Evolutionary conservation across 129 eudicot species (phyloP).

Genomic region (Pittosporum tobira): DNA sequence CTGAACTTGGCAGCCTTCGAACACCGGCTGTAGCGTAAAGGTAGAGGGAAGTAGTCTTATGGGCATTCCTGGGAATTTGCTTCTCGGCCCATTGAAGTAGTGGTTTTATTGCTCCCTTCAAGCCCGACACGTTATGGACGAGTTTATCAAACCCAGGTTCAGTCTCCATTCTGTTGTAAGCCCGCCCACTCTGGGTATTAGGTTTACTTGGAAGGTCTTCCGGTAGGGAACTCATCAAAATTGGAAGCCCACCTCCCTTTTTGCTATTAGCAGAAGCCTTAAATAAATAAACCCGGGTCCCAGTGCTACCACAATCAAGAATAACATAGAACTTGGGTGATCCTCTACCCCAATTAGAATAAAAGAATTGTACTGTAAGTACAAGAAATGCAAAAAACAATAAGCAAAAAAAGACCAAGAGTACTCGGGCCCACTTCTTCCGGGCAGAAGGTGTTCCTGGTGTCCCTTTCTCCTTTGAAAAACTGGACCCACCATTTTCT

Average conservation of each 20-base stretch:
- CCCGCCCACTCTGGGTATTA: constrained; percentile 56
- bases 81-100: constrained; percentile 82
- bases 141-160: constrained; percentile 92
- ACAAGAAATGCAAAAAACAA: constrained; percentile 41
- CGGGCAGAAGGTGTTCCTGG: constrained; percentile 29
- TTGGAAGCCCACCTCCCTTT: constrained; percentile 60
- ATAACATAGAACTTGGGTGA: constrained; percentile 70
- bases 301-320: constrained; percentile 97
- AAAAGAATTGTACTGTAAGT: constrained; percentile 29
- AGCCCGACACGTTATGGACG: constrained; percentile 68
- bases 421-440: constrained; percentile 49
- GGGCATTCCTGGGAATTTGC: constrained; percentile 72
- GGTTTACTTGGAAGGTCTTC: constrained; percentile 41
- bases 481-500: constrained; percentile 55
- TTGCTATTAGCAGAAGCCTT: constrained; percentile 53
- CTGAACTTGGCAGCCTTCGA: constrained; percentile 73
- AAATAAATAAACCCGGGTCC: constrained; percentile 85
- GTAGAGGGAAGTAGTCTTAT: constrained; percentile 66
- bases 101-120: constrained; percentile 74
- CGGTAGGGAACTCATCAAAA: constrained; percentile 59
- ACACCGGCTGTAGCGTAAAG: constrained; percentile 99
- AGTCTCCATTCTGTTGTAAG: constrained; percentile 91
- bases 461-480: constrained; percentile 60
- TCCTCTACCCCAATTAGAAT: constrained; percentile 50
- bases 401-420: constrained; percentile 43